phyloP scores from a whole-genome alignment of 305 asterid species.

The Fraxinus paxiana region DNA sequence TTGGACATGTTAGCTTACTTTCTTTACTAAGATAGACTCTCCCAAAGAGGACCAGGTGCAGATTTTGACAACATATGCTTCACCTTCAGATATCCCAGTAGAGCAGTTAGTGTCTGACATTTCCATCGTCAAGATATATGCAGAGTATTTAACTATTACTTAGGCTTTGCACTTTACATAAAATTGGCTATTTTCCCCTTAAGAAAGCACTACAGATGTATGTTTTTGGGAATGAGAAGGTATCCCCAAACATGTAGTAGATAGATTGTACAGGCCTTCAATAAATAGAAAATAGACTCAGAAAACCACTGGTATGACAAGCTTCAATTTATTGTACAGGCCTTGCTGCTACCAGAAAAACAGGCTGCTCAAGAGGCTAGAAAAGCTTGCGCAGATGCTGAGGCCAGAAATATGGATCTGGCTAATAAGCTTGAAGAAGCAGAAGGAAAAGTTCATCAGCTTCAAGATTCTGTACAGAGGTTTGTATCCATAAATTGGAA shows the following conservation, averaged over 20 bases:
- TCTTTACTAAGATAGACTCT: neutral
- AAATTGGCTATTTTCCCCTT: neutral
- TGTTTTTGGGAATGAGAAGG: neutral
- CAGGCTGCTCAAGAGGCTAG: conserved; percentile 65
- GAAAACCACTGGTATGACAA: conserved; percentile 19
- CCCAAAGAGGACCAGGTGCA: neutral
- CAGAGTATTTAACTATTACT: neutral
- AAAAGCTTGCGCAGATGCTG: conserved; percentile 58
- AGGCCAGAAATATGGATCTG: conserved; percentile 54
- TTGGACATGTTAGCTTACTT: neutral
- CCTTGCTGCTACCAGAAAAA: conserved; percentile 64
- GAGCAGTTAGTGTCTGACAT: neutral
- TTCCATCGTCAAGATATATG: neutral
- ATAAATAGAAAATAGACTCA: neutral
- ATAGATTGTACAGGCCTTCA: neutral
- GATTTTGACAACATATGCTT: neutral
- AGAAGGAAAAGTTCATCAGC: conserved; percentile 65
- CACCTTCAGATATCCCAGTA: neutral
- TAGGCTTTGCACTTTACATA: neutral
- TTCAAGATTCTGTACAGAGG: conserved; percentile 89
- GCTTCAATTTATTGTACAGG: conserved; percentile 45
- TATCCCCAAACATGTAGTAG: neutral
- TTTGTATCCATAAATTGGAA: conserved; percentile 28
- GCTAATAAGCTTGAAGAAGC: conserved; percentile 62
- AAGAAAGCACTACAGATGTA: neutral